A percentile compares a stretch with the other conserved stretches of the same genome.
Evolutionary conservation across 768 basidiomycete species (phyloP).

Genomic region (Exidia glandulosa): DNA sequence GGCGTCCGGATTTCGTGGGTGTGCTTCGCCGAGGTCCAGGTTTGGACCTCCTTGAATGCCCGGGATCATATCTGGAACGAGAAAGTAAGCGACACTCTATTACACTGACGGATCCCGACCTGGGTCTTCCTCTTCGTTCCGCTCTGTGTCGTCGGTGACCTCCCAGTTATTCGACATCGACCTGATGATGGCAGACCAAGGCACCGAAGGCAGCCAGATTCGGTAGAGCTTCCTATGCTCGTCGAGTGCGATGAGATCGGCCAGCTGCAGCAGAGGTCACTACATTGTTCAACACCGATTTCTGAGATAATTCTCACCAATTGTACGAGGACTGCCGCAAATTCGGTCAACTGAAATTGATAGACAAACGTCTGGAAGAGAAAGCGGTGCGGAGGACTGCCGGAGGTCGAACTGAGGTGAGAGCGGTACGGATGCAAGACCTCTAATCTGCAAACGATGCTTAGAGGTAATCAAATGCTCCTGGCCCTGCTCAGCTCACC

Average conservation of each 20-base stretch:
- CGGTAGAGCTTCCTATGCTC: conserved; percentile 26
- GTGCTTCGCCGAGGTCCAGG: conserved; percentile 45
- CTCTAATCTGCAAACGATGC: conserved; percentile 18
- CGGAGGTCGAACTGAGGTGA: conserved; percentile 33
- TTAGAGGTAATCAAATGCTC: conserved; percentile 9
- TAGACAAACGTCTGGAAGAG: conserved; percentile 69
- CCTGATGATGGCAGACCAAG: conserved; percentile 17
- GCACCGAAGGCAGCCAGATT: conserved; percentile 48
- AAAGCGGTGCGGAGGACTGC: conserved; percentile 51
- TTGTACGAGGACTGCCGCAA: conserved; percentile 21
- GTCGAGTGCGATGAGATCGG: conserved; percentile 47
- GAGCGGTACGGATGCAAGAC: conserved; percentile 53
- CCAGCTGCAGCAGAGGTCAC: conserved; percentile 30
- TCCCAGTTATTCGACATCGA: conserved; percentile 37
- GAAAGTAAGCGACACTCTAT: not conserved
- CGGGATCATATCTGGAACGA: conserved; percentile 38
- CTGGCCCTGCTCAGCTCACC: conserved; percentile 26
- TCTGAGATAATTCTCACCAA: conserved; percentile 19
- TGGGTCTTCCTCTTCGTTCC: conserved; percentile 61
- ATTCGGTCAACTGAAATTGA: conserved; percentile 40
- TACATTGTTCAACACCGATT: not conserved
- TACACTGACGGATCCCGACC: conserved; percentile 14
- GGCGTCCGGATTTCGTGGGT: conserved; percentile 60
- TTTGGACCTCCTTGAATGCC: conserved; percentile 34
- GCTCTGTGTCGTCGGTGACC: conserved; percentile 30